Conservation (phyloP, 371 early-diverging fungal genomes). For the Blakeslea trispora region DNA sequence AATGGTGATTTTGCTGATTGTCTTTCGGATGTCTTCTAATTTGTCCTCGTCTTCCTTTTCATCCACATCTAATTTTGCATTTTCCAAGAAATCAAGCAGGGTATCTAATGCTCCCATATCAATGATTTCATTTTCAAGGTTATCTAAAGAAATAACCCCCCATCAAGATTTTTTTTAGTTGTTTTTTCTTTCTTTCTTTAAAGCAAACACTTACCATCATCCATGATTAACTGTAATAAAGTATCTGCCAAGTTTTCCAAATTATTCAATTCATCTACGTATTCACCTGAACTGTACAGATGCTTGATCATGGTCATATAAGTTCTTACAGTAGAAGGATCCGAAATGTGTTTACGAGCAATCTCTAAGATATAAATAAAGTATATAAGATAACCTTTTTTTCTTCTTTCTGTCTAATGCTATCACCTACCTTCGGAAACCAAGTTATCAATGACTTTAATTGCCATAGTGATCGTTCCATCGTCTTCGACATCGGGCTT, state of each 20-base stretch:
- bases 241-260: constrained; percentile 36
- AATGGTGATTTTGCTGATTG: constrained; percentile 46
- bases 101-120: constrained; percentile 35
- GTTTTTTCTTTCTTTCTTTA: background rate
- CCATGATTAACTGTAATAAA: constrained; percentile 41
- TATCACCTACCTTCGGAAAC: constrained; percentile 30
- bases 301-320: constrained; percentile 32
- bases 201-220: constrained; percentile 48
- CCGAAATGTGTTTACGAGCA: constrained; percentile 16
- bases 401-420: no score
- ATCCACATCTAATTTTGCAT: constrained; percentile 30
- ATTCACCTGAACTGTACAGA: constrained; percentile 29
- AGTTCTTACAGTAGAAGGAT: constrained; percentile 16
- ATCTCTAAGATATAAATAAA: no score
- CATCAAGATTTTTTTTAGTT: background rate
- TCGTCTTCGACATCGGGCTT: constrained; percentile 38
- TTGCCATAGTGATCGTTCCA: constrained; percentile 36
- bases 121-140: constrained; percentile 45
- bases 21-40: constrained; percentile 45
- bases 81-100: constrained; percentile 50
- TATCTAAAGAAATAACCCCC: constrained; percentile 29
- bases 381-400: no score
- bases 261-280: constrained; percentile 29
- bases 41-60: constrained; percentile 57
- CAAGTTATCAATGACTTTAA: constrained; percentile 37